Evolutionary conservation across 2,329 filamentous ascomycete species (phyloP).

Genomic region (Fusarium torulosum): DNA sequence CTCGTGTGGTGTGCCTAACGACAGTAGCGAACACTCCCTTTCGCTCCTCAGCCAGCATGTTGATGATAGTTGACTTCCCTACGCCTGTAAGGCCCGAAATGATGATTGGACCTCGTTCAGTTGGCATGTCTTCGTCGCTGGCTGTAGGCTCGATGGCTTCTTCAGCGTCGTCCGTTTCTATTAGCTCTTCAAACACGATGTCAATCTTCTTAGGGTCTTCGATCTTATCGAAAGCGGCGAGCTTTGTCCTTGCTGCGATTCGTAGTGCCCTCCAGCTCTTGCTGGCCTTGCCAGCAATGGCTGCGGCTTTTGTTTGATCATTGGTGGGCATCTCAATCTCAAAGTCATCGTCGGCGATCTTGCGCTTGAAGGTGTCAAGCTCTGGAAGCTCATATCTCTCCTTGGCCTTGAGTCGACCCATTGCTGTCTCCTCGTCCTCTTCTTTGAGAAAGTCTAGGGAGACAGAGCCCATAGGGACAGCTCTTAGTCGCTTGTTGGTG

Average conservation of each 20-base stretch:
- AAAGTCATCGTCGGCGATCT: conserved; percentile 83
- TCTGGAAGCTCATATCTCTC: conserved; percentile 76
- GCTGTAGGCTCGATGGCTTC: conserved; percentile 53
- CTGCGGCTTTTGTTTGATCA: conserved; percentile 66
- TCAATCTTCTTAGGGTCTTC: conserved; percentile 82
- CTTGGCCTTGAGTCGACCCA: conserved; percentile 77
- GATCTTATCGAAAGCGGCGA: conserved; percentile 87
- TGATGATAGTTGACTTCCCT: conserved; percentile 73
- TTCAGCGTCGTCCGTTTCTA: conserved; percentile 54
- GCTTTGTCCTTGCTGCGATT: conserved; percentile 78
- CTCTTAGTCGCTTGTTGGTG: conserved; percentile 76
- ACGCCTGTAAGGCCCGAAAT: conserved; percentile 73
- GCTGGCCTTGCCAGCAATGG: conserved; percentile 81
- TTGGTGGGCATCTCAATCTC: conserved; percentile 85
- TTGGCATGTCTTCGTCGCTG: conserved; percentile 57
- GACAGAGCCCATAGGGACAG: conserved; percentile 77
- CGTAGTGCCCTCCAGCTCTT: conserved; percentile 92
- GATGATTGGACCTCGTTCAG: conserved; percentile 69
- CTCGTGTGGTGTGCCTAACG: conserved; percentile 67
- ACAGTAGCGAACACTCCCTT: conserved; percentile 74
- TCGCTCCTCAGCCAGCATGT: conserved; percentile 72
- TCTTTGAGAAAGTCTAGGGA: conserved; percentile 84
- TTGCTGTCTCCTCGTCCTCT: conserved; percentile 66
- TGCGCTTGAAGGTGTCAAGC: conserved; percentile 76
- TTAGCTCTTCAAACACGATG: conserved; percentile 65